Percentiles rank a stretch among this genome's conserved stretches.
These are phyloP conservation scores for Trypanosoma scelopori DNA, from an alignment of 208 protist species.

Conservation along the genomic window DNA sequence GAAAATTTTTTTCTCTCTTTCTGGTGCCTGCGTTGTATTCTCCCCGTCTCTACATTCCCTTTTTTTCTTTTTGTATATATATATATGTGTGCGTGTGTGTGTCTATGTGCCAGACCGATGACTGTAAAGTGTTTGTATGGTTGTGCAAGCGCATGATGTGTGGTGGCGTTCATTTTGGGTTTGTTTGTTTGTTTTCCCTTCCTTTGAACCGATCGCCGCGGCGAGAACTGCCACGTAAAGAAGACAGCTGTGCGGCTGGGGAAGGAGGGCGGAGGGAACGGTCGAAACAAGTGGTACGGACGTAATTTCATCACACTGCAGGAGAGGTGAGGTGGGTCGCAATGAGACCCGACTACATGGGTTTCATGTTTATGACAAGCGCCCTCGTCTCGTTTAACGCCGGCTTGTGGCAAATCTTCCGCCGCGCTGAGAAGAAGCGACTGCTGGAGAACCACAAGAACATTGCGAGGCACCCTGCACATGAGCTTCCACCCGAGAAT, in stretches of 20 bases:
- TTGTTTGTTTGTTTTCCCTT: too few species aligned
- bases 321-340: slow-evolving; percentile 6
- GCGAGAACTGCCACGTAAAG: neutral
- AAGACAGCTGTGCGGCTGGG: neutral
- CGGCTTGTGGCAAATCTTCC: slow-evolving; percentile 85
- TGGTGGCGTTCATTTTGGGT: too few species aligned
- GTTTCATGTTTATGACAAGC: slow-evolving; percentile 75
- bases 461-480: slow-evolving; percentile 52
- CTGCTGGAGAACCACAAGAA: slow-evolving; percentile 85
- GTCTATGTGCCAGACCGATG: too few species aligned
- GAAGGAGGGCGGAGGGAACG: neutral
- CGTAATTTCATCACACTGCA: neutral
- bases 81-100: too few species aligned
- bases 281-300: neutral
- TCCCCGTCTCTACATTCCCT: too few species aligned
- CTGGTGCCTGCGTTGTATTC: too few species aligned
- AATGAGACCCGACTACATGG: slow-evolving; percentile 89
- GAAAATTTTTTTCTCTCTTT: too few species aligned
- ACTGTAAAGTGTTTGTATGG: too few species aligned
- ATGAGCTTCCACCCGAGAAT: slow-evolving; percentile 43
- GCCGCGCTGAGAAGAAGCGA: slow-evolving; percentile 69
- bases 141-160: too few species aligned
- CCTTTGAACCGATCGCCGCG: too few species aligned
- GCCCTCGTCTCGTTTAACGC: slow-evolving; percentile 87
- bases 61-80: too few species aligned